These are phyloP conservation scores for Sporothrix brunneoviolacea DNA, from an alignment of 2,329 filamentous ascomycete genomes.

Conservation along the genomic window DNA sequence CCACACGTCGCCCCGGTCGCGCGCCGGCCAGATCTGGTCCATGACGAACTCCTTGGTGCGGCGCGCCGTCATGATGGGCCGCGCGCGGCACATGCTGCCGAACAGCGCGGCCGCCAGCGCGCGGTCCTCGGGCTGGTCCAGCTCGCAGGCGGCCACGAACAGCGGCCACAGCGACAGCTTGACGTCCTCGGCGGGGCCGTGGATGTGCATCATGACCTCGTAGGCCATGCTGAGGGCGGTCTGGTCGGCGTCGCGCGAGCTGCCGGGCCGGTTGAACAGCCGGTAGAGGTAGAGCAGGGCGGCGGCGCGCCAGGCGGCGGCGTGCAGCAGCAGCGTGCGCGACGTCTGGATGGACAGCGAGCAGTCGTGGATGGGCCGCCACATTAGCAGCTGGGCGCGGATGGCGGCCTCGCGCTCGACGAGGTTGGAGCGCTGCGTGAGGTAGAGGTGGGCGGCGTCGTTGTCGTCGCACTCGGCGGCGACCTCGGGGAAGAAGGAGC, in stretches of 20 bases:
- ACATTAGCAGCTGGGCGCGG: constrained; percentile 14
- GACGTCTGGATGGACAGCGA: constrained; percentile 12
- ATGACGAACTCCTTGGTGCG: constrained; percentile 13
- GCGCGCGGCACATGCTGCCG: constrained; percentile 11
- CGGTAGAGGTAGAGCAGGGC: constrained; percentile 15
- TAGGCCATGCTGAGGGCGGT: constrained; percentile 15
- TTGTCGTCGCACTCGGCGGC: not conserved
- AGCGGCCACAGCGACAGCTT: constrained; percentile 18
- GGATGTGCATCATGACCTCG: constrained; percentile 18
- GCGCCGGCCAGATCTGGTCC: constrained; percentile 16
- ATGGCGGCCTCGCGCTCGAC: constrained; percentile 11
- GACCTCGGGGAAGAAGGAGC: constrained; percentile 4
- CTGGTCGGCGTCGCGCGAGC: constrained; percentile 8
- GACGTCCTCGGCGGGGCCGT: constrained; percentile 14
- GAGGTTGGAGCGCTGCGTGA: constrained; percentile 8
- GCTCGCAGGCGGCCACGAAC: constrained; percentile 17
- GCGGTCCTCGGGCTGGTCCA: constrained; percentile 16
- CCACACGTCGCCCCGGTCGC: constrained; percentile 15
- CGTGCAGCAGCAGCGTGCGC: constrained; percentile 15
- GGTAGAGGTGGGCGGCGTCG: too few species aligned
- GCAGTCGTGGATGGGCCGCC: constrained; percentile 16
- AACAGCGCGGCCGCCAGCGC: constrained; percentile 11
- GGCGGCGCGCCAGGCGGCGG: constrained; percentile 15
- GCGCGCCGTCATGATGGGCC: constrained; percentile 13
- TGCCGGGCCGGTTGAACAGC: constrained; percentile 15